Percentiles rank a stretch among this genome's conserved stretches.
Conservation (phyloP, 495 filamentous ascomycete species). For the Elasticomyces elasticus region DNA sequence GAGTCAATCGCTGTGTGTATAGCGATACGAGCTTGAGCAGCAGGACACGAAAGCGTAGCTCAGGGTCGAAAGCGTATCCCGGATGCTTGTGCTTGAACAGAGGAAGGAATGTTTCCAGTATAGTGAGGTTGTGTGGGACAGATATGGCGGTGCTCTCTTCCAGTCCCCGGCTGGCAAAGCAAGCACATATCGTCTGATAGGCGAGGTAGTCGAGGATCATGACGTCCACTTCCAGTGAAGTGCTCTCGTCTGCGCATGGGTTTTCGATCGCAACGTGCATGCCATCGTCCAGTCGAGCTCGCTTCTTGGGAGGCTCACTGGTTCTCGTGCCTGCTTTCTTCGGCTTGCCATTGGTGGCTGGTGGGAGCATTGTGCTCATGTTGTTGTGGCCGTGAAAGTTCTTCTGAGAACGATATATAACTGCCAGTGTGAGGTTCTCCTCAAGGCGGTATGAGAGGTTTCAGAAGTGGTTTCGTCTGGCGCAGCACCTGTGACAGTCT, state of each 20-base stretch:
- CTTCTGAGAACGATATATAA: neutral
- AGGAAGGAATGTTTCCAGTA: slow-evolving; percentile 26
- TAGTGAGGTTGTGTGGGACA: slow-evolving; percentile 4
- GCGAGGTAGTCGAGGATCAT: slow-evolving; percentile 48
- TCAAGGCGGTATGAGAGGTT: slow-evolving; percentile 6
- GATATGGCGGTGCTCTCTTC: neutral
- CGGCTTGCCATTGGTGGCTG: neutral
- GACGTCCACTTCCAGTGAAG: slow-evolving; percentile 36
- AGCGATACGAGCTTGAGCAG: slow-evolving; percentile 31
- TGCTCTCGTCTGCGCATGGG: neutral
- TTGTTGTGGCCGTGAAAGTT: no score
- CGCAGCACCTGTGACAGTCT: neutral
- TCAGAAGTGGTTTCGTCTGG: neutral
- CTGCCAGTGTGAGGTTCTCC: neutral
- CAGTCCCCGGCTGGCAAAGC: slow-evolving; percentile 22
- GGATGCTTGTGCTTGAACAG: slow-evolving; percentile 30
- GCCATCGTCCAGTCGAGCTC: neutral
- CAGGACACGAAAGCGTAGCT: slow-evolving; percentile 27
- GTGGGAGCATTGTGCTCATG: neutral
- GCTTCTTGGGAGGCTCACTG: neutral
- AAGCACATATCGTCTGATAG: slow-evolving; percentile 34
- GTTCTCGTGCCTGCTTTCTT: neutral
- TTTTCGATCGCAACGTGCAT: neutral
- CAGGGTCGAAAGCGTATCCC: slow-evolving; percentile 6
- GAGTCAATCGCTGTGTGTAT: slow-evolving; percentile 28